Evolutionary conservation across 2,329 filamentous ascomycete species (phyloP).

Genomic region (Colletotrichum liaoningense): DNA sequence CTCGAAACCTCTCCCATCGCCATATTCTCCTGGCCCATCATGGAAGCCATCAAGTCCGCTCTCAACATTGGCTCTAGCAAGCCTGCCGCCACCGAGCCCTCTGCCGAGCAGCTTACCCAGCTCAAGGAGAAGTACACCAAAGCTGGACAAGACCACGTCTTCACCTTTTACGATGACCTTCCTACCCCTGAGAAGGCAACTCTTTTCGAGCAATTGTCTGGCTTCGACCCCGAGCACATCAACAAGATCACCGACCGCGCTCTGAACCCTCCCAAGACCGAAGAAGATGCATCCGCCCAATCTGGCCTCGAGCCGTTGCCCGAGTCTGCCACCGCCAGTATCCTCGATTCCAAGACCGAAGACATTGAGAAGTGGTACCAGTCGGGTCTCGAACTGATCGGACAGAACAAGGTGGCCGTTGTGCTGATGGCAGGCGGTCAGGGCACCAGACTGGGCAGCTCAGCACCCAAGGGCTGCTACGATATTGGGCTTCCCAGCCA

Average conservation of each 20-base stretch:
- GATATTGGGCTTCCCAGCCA: constrained; percentile 92
- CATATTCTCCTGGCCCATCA: constrained; percentile 41
- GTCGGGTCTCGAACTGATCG: constrained; percentile 82
- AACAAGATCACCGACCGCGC: constrained; percentile 87
- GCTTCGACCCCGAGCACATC: constrained; percentile 87
- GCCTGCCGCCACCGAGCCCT: constrained; percentile 62
- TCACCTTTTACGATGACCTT: constrained; percentile 86
- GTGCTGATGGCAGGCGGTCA: constrained; percentile 98
- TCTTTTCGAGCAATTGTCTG: constrained; percentile 84
- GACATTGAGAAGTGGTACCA: constrained; percentile 89
- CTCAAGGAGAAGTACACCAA: constrained; percentile 79
- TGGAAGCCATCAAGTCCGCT: constrained; percentile 57
- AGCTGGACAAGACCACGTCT: constrained; percentile 84
- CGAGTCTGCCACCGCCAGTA: constrained; percentile 85
- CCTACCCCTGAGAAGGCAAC: constrained; percentile 76
- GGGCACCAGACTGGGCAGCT: constrained; percentile 93
- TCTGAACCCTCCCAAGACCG: constrained; percentile 78
- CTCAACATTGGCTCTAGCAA: constrained; percentile 50
- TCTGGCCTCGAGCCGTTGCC: constrained; percentile 86
- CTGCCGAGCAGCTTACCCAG: constrained; percentile 72
- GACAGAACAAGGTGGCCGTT: constrained; percentile 82
- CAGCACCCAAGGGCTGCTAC: constrained; percentile 96
- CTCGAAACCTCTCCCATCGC: not conserved
- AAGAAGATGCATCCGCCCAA: constrained; percentile 60
- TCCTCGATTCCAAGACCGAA: constrained; percentile 85